Evolutionary conservation across 345 rosid species (phyloP).

Genomic region (Leavenworthia alabamica): DNA sequence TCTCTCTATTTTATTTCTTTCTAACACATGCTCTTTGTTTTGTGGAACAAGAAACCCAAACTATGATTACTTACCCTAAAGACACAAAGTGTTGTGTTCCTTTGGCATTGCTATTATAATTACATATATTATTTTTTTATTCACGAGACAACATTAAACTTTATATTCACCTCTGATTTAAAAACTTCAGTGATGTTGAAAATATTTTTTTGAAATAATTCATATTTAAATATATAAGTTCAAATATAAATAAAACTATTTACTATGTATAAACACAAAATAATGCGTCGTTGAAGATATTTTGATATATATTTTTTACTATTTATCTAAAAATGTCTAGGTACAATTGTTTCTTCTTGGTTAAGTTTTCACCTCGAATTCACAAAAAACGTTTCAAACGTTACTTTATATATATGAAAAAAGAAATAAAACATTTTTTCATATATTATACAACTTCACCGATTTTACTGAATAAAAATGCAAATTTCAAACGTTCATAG

Average conservation of each 20-base stretch:
- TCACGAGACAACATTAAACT: background rate
- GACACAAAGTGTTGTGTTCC: background rate
- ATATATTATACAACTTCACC: background rate
- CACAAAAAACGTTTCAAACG: background rate
- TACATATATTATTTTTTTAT: background rate
- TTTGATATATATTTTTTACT: no score
- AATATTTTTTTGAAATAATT: background rate
- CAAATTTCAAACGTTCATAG: background rate
- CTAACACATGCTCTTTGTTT: constrained; percentile 28
- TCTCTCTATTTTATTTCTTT: background rate
- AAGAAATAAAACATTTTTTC: background rate
- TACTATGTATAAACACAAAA: background rate
- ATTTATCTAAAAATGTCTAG: background rate
- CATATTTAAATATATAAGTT: background rate
- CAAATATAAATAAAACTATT: background rate
- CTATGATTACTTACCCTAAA: background rate
- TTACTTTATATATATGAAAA: background rate
- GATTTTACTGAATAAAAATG: background rate
- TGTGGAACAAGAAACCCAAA: constrained; percentile 20
- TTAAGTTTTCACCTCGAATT: background rate
- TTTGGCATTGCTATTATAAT: background rate
- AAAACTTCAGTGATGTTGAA: background rate
- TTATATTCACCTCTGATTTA: background rate
- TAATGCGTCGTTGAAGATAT: no score
- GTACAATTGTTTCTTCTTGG: background rate